These are phyloP conservation scores for Taphrina flavorubra DNA, from an alignment of 1,139 yeast species.

Conservation along the genomic window DNA sequence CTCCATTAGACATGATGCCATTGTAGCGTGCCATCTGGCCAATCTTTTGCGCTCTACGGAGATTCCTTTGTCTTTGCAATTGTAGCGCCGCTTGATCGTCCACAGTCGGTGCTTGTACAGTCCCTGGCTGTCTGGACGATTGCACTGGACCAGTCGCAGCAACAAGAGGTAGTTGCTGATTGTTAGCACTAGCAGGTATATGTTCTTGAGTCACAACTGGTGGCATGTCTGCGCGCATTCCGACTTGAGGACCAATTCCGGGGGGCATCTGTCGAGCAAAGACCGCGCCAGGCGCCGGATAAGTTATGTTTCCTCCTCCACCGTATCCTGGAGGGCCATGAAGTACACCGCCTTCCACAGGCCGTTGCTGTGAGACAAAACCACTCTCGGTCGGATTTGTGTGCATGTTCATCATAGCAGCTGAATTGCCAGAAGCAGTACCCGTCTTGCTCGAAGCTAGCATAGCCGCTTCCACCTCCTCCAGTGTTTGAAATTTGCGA, in stretches of 20 bases:
- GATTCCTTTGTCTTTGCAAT: conserved; percentile 47
- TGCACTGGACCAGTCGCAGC: background rate
- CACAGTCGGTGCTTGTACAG: background rate
- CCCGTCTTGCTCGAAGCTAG: conserved; percentile 48
- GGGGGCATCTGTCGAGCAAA: conserved; percentile 44
- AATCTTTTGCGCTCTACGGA: conserved; percentile 46
- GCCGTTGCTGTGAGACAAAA: background rate
- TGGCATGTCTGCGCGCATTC: conserved; percentile 48
- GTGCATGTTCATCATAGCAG: background rate
- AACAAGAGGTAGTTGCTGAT: conserved; percentile 4
- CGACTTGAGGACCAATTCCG: conserved; percentile 45
- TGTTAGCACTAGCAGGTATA: conserved; percentile 14
- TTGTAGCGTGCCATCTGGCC: conserved; percentile 75
- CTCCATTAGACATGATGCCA: conserved; percentile 96
- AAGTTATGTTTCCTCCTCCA: conserved; percentile 41
- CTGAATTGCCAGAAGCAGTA: background rate
- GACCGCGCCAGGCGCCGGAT: conserved; percentile 42
- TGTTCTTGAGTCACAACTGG: conserved; percentile 38
- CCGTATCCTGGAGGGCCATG: conserved; percentile 20
- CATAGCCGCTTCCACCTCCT: conserved; percentile 78
- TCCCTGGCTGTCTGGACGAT: background rate
- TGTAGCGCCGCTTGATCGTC: conserved; percentile 25
- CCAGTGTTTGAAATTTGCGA: conserved; percentile 66
- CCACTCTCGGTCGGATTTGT: background rate
- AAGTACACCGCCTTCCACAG: conserved; percentile 43